Percentiles rank a stretch among this genome's conserved stretches.
Conservation (phyloP, 805 yeast species). For the Pichia occidentalis region DNA sequence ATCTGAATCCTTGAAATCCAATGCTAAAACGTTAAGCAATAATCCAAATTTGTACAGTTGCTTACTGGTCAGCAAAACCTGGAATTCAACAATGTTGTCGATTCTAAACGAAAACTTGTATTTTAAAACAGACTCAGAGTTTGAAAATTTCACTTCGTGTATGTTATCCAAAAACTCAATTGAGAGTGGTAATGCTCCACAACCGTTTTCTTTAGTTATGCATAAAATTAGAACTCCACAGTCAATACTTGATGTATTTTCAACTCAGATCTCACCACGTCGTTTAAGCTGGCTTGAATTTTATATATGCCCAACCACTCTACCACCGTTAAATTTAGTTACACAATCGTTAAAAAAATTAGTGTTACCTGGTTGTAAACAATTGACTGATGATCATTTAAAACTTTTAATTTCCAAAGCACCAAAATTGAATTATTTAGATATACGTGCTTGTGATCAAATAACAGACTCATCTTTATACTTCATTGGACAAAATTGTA, state of each 20-base stretch:
- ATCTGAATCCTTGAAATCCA: background rate
- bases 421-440: conserved; percentile 57
- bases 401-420: conserved; percentile 45
- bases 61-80: conserved; percentile 59
- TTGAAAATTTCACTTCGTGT: conserved; percentile 17
- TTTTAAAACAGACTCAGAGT: conserved; percentile 44
- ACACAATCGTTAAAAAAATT: conserved; percentile 37
- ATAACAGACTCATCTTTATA: conserved; percentile 72
- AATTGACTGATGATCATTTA: conserved; percentile 55
- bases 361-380: conserved; percentile 65
- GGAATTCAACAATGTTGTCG: conserved; percentile 51
- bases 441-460: conserved; percentile 76
- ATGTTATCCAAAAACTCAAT: conserved; percentile 1
- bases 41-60: conserved; percentile 48
- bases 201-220: conserved; percentile 45
- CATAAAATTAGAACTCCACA: conserved; percentile 58
- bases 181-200: background rate
- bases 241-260: conserved; percentile 43
- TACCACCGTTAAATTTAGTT: conserved; percentile 48
- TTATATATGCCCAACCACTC: conserved; percentile 70
- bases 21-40: conserved; percentile 9
- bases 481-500: conserved; percentile 57
- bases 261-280: conserved; percentile 36
- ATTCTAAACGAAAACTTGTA: conserved; percentile 49
- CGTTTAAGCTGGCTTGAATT: conserved; percentile 65